Evolutionary conservation across 2,329 filamentous ascomycete species (phyloP), one percentile per base, ranked within the genome.

Genomic region (Ceratocystis harringtonii): DNA sequence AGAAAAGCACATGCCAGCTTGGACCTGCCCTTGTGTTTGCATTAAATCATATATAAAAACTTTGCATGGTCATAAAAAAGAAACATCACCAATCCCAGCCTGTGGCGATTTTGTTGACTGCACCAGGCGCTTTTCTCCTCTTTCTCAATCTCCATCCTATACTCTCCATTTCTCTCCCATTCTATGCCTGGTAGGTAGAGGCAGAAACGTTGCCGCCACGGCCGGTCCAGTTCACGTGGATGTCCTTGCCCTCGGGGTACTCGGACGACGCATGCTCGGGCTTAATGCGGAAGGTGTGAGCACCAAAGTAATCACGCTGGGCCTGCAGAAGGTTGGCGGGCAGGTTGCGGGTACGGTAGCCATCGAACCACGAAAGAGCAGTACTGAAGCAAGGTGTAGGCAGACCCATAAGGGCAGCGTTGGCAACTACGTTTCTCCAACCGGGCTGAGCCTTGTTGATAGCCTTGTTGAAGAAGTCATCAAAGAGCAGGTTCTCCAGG

Each of bases 141-240:
- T 41, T 41, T 41, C 10, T 15, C 36, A 12, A 41, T 41, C 36
- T 12, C 36, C 36, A 41, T 15, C 36, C 36, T 41, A 4, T 41
- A 41, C 10, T 41, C 36, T 15, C 36, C 36, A 15, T 41, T 41
- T 41, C 36, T 41, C 36, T 2, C 12, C 10, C 36, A 15, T 1
- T 66, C 83, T 95, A 97, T 82, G 90, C 94, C 80, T 91, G 89
- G 84, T 99, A 99, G 72, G 92, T 97, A 63, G 92, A 96, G 73
- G 94, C 94, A 72, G 91, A 96, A 70, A 99, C 89, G 76, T 97
- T 94, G 75, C 94, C 94, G 75, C 94, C 94, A 76, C 94, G 89
- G 73, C 94, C 94, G 72, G 94, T 99, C 94, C 94, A 99, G 89
- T 99, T 99, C 78, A 97, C 91, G 84, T 99, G 94, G 75, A 92